Conservation (phyloP, 139 green algal genomes). For the Coelastrella sp. region DNA sequence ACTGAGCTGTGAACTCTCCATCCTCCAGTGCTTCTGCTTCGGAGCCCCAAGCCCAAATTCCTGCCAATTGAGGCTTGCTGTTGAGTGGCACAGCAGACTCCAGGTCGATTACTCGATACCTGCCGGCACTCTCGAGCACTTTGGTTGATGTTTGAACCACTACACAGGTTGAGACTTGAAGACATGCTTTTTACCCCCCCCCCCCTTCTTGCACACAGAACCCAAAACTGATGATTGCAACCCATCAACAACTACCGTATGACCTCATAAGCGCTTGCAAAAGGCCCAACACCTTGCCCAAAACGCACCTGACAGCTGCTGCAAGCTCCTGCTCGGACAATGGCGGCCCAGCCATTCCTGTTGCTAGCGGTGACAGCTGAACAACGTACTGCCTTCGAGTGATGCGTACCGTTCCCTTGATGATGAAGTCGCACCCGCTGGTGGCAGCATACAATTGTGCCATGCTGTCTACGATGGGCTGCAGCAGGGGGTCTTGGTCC, state of each 20-base stretch:
- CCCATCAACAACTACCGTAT: not conserved
- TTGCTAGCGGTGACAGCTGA: not conserved
- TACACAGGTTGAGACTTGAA: not conserved
- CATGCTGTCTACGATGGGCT: not conserved
- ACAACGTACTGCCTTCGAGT: not conserved
- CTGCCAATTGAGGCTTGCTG: not conserved
- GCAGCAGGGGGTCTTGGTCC: no score
- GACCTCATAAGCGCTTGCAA: not conserved
- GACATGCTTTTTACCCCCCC: not conserved
- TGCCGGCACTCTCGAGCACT: not conserved
- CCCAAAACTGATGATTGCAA: not conserved
- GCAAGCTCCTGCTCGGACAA: not conserved
- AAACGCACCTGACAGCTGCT: not conserved
- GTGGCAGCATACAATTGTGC: not conserved
- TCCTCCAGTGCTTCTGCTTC: not conserved
- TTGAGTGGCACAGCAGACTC: no score
- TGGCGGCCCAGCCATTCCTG: not conserved
- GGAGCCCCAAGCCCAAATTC: not conserved
- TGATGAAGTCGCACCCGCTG: no score
- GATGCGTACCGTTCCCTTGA: no score
- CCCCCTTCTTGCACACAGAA: not conserved
- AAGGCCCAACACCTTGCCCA: not conserved
- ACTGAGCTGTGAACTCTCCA: not conserved
- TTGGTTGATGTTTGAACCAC: not conserved
- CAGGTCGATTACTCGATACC: not conserved